Conservation (phyloP, 371 early-diverging fungal genomes). For the Furculomyces boomerangus region DNA sequence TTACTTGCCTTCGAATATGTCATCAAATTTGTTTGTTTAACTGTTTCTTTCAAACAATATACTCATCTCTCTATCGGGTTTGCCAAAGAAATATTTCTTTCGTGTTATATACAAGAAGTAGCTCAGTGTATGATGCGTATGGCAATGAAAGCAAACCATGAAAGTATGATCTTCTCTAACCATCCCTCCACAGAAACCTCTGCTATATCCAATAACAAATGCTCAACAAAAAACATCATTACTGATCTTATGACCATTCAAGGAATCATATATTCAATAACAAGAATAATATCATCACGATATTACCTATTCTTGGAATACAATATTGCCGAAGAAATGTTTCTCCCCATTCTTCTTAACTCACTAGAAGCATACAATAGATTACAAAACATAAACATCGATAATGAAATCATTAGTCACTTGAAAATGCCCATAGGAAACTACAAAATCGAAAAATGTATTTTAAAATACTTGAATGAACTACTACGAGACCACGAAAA, state of each 20-base stretch:
- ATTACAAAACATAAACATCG: neutral
- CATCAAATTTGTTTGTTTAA: neutral
- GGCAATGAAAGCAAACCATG: neutral
- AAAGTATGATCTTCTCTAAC: neutral
- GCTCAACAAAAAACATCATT: neutral
- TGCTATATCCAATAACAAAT: neutral
- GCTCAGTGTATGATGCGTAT: slow-evolving; percentile 1
- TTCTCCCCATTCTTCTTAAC: neutral
- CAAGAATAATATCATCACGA: neutral
- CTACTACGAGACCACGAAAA: neutral
- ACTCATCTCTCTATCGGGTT: neutral
- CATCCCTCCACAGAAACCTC: neutral
- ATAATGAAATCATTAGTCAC: no score
- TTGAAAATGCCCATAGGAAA: no score
- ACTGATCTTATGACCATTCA: neutral
- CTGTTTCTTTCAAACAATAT: neutral
- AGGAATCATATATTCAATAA: neutral
- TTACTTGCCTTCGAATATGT: neutral
- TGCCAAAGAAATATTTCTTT: neutral
- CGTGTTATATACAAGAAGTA: slow-evolving; percentile 3
- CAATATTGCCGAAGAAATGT: neutral
- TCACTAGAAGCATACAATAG: neutral
- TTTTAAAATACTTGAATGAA: neutral
- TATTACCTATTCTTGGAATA: neutral
- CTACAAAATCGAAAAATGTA: no score